Evolutionary conservation across 2,329 filamentous ascomycete genomes (phyloP).

Genomic region (Fusarium decemcellulare): DNA sequence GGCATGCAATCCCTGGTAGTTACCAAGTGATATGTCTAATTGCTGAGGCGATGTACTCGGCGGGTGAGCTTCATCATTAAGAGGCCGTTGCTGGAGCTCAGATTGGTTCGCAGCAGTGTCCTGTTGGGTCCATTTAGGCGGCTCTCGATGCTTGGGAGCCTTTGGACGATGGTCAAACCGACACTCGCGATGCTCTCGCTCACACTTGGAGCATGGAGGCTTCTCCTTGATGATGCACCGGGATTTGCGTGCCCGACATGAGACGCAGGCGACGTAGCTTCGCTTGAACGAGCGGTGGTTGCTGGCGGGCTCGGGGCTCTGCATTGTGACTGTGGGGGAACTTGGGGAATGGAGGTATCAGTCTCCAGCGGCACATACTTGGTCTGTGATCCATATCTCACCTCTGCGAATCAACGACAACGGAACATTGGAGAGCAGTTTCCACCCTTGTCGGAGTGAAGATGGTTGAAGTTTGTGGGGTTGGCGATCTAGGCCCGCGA

Average conservation of each 20-base stretch:
- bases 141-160: conserved; percentile 25
- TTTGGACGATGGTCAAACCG: conserved; percentile 26
- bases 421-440: no score
- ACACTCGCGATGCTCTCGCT: conserved; percentile 33
- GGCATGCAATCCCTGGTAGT: background rate
- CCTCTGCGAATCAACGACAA: background rate
- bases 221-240: conserved; percentile 34
- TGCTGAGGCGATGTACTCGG: background rate
- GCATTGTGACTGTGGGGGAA: conserved; percentile 6
- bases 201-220: conserved; percentile 36
- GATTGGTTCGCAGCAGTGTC: background rate
- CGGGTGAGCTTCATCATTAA: background rate
- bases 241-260: conserved; percentile 32
- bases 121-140: conserved; percentile 26
- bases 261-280: conserved; percentile 37
- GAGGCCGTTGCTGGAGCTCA: background rate
- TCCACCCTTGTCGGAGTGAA: background rate
- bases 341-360: background rate
- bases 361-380: background rate
- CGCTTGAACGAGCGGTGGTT: conserved; percentile 28
- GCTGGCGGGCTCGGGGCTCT: conserved; percentile 17
- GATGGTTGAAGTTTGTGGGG: background rate
- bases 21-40: background rate
- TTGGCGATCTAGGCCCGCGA: background rate
- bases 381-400: background rate